Evolutionary conservation across 768 basidiomycete genomes (phyloP).

Genomic region (Auricularia sp.): DNA sequence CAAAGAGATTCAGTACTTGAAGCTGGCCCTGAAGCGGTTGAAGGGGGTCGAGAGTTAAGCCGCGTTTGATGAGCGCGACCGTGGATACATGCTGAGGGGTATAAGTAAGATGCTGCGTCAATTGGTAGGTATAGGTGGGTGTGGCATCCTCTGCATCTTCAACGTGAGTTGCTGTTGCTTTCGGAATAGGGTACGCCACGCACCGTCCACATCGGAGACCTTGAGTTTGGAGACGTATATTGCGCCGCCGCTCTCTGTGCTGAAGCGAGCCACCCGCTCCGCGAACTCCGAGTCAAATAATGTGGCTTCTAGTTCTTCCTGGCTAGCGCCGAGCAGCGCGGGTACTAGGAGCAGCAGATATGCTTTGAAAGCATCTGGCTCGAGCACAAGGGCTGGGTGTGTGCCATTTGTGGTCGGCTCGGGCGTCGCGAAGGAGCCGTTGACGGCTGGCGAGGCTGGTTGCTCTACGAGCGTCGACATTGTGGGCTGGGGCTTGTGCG

Average conservation of each 20-base stretch:
- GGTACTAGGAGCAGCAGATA: constrained; percentile 70
- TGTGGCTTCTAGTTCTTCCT: constrained; percentile 52
- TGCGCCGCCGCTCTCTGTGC: constrained; percentile 63
- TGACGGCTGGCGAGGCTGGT: not conserved
- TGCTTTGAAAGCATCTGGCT: constrained; percentile 55
- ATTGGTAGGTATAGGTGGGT: constrained; percentile 50
- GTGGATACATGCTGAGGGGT: constrained; percentile 73
- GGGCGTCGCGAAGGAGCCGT: not conserved
- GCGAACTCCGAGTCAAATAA: constrained; percentile 67
- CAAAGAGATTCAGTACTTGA: constrained; percentile 87
- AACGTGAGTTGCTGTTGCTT: not conserved
- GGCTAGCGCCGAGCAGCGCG: constrained; percentile 65
- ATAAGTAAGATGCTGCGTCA: constrained; percentile 69
- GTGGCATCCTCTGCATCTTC: constrained; percentile 49
- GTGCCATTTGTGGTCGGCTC: not conserved
- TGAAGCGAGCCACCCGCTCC: constrained; percentile 67
- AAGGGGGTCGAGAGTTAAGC: constrained; percentile 69
- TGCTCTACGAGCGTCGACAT: not conserved
- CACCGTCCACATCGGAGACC: constrained; percentile 61
- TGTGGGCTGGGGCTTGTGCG: not conserved
- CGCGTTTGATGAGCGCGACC: constrained; percentile 90
- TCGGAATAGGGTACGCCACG: constrained; percentile 13
- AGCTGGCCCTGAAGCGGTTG: constrained; percentile 75
- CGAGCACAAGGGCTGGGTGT: constrained; percentile 26
- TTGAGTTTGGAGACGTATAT: constrained; percentile 75